These are phyloP conservation scores for Daucus carota DNA, from an alignment of 129 eudicot genomes.

Conservation along the genomic window DH1_v3.0 NC_030384.2:40452501-40453000, in stretches of 20 bases:
- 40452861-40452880: neutral
- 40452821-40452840: constrained; percentile 26
- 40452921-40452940: neutral
- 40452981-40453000: constrained; percentile 12
- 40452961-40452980: neutral
- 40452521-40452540: constrained; percentile 54
- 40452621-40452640: constrained; percentile 38
- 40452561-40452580: constrained; percentile 30
- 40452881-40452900: constrained; percentile 1
- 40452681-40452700: constrained; percentile 66
- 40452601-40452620: constrained; percentile 17
- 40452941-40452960: constrained; percentile 12
- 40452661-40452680: constrained; percentile 68
- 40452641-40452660: constrained; percentile 52
- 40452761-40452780: constrained; percentile 36
- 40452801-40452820: constrained; percentile 41
- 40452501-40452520: constrained; percentile 79
- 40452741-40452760: constrained; percentile 41
- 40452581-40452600: constrained; percentile 26
- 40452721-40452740: constrained; percentile 27
- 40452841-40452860: neutral
- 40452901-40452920: constrained; percentile 11
- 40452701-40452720: constrained; percentile 67
- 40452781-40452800: constrained; percentile 48
- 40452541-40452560: constrained; percentile 54